phyloP scores from a whole-genome alignment of 176 grass and related monocot genomes.

The Zea luxurians region DNA sequence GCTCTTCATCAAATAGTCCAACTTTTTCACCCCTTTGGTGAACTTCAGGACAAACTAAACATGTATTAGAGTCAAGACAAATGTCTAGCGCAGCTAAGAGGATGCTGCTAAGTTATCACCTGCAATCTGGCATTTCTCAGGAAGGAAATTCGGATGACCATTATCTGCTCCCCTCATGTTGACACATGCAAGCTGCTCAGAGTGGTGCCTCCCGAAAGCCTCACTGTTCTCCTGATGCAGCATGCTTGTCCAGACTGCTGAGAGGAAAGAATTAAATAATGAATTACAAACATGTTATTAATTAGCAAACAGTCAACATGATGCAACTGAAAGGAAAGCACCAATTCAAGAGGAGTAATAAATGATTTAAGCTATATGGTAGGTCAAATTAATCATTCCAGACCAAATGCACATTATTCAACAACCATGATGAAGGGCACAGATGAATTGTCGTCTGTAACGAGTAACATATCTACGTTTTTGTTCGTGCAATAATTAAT shows the following conservation, averaged over 20 bases:
- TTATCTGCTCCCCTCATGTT: slow-evolving; percentile 42
- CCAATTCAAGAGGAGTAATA: not conserved
- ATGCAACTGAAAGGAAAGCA: not conserved
- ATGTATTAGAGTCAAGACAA: slow-evolving; percentile 19
- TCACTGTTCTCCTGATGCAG: slow-evolving; percentile 55
- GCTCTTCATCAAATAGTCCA: slow-evolving; percentile 20
- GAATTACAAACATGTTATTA: slow-evolving; percentile 14
- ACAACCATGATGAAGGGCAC: not conserved
- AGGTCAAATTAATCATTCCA: not conserved
- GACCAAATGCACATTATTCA: not conserved
- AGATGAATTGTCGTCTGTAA: not conserved
- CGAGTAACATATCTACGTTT: not conserved
- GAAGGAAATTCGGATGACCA: slow-evolving; percentile 43
- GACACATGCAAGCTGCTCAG: slow-evolving; percentile 47
- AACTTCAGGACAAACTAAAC: slow-evolving; percentile 30
- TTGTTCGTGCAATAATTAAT: slow-evolving; percentile 6
- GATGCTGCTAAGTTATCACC: slow-evolving; percentile 29
- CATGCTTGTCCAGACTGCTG: slow-evolving; percentile 36
- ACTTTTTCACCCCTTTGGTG: slow-evolving; percentile 23
- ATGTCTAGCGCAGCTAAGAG: not conserved
- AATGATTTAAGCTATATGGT: not conserved
- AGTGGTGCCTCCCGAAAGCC: slow-evolving; percentile 40
- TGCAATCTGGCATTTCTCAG: slow-evolving; percentile 46
- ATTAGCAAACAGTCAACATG: slow-evolving; percentile 17
- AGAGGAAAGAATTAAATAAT: slow-evolving; percentile 2